Base-by-base conservation (phyloP, 768 basidiomycete genomes). In the Podaxis sp. region DNA sequence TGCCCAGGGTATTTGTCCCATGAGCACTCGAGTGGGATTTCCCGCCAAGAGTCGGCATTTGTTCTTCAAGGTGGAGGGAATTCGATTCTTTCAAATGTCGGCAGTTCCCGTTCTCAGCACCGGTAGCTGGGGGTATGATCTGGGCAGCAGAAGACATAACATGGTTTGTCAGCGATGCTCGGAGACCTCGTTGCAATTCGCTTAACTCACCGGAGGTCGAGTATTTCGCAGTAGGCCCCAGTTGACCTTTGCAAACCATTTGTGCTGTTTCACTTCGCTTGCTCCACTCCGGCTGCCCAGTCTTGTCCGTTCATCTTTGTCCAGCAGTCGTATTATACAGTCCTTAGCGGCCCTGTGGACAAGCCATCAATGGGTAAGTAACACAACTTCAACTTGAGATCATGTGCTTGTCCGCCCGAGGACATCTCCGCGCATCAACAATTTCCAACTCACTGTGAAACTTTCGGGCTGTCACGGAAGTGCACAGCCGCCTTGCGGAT, bases 181-280 rank as follows among this genome's bases (percentile, higher is more conserved):
- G 50, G 51, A 46, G 28, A 51, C 46, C 38, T 27, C 60, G 50
- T 27, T 47, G 16, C 23, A 37, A 63, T 27, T 55, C 57, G n/a
- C 58, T 38, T 52, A 18, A 77, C 93, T 69, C 74, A 95, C 93
- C 77, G 97, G 97, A 57, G 97, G 97, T 70, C 87, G 87, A 66
- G 86, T 89, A 74, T 98, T 90, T 66, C 97, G 83, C 71, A 99
- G 76, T 59, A 99, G 79, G 23, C 96, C 97, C 97, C 96, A 99
- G 76, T 93, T 95, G 70, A 96, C 87, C 68, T 93, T 94, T 28
- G 79, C 77, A 78, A 99, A 99, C 97, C 97, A 99, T 72, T 93
- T 95, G 82, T 98, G 97, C 61, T 91, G 89, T 78, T 98, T 99
- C 68, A 99, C 95, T 75, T 99, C 97, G 70, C 94, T 96, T 59